Evolutionary conservation across 441 rosid genomes (phyloP), one percentile per base, ranked within the genome.

Genomic region (Populus tomentosa): DNA sequence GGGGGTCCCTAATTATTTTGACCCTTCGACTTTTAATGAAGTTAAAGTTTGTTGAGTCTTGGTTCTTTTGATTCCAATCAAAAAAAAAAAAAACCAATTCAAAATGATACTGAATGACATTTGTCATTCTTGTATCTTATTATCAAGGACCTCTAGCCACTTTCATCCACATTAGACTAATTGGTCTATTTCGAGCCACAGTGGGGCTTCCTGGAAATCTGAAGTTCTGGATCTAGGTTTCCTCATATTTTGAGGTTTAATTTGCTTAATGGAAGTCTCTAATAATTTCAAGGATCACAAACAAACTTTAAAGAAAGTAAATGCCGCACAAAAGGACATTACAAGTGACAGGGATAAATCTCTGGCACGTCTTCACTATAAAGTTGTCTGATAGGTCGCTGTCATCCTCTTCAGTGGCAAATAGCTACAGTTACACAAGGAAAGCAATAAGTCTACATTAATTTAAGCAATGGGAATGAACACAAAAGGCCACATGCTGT

Each of bases 281-380:
- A 16, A 62, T 73, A n/a, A 65, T 53, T 69, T 20, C 67, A 72
- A 62, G 63, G 69, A 75, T 73, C 59, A 70, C 10, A 24, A 62
- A 69, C 23, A 33, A 35, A 74, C 24, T 71, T 18, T 65, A 36
- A 4, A 53, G 66, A 72, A 72, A 28, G 61, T 30, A 23, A 80
- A 72, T 53, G n/a, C 38, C 59, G 35, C 10, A 72, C n/a, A 74
- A 69, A 50, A 78, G 75, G 74, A 81, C 21, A 79, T 89, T 92
- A 95, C 98, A 82, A 82, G 98, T 91, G 77, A 94, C 90, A 36
- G 97, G 98, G 76, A 95, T 95, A 82, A 91, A 88, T 88, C 88
- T 91, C 84, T 88, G 97, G 87, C 98, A 93, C 73, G 97, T 91
- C 91, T 90, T 95, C 80, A 95, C 97, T 74, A 95, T 84, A 80